A percentile compares a stretch with the other conserved stretches of the same genome.
These are phyloP conservation scores for Pyrenula aspistea DNA, from an alignment of 495 filamentous ascomycete species.

Conservation along the genomic window DNA sequence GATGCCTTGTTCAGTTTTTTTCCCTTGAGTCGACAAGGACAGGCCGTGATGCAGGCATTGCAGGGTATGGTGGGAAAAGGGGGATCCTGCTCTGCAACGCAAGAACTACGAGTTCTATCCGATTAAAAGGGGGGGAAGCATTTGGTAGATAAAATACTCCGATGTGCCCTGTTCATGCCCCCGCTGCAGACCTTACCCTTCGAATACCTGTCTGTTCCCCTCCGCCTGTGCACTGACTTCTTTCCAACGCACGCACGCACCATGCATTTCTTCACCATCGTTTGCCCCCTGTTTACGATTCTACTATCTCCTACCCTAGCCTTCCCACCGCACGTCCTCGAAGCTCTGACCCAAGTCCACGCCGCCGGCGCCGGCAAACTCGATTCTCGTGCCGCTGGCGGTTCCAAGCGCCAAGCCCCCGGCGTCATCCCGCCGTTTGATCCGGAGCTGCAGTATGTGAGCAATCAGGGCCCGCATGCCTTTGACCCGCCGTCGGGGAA, in stretches of 20 bases:
- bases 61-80: no score
- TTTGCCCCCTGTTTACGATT: background rate
- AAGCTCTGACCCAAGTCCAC: background rate
- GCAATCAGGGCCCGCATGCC: conserved; percentile 10
- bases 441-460: conserved; percentile 15
- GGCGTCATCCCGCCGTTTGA: conserved; percentile 17
- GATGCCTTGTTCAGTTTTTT: no score
- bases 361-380: background rate
- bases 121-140: background rate
- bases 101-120: background rate
- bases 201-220: background rate
- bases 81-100: no score
- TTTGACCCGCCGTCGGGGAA: conserved; percentile 13
- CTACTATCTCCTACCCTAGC: background rate
- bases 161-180: background rate
- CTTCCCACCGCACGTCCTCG: background rate
- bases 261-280: background rate
- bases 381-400: background rate
- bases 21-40: no score
- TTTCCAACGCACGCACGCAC: background rate
- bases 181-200: background rate
- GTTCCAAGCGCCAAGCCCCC: conserved; percentile 9
- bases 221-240: background rate
- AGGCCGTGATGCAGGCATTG: no score
- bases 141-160: background rate